Evolutionary conservation across 2,329 filamentous ascomycete species (phyloP), one percentile per base, ranked within the genome.

Genomic region (Samsoniella hepiali): DNA sequence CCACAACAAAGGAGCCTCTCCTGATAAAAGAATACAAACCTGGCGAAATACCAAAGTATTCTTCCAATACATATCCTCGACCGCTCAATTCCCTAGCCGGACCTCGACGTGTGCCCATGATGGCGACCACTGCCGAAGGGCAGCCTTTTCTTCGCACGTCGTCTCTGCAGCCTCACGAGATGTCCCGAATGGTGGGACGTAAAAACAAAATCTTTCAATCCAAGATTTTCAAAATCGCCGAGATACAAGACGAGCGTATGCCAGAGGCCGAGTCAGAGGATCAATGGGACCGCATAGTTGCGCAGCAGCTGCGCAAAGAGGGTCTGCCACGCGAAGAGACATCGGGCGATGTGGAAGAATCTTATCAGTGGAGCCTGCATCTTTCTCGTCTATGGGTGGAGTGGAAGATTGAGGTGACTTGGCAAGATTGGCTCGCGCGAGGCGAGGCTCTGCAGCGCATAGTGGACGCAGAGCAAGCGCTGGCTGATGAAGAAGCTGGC

Each of bases 91-190:
- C 58, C 3, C 17, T 64, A 22, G 75, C 74, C 7, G 74, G 72
- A 1, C 69, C 69, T 15, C 82, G 88, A 29, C 79, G 82, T 53
- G 79, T 91, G 2, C 90, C 90, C 1, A 76, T 76, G 1, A 71
- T 91, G 1, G 72, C 71, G 44, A 76, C 82, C 38, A 81, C 83
- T 4, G 80, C 86, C 2, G 78, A 80, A 47, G 81, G 80, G 32
- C 74, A 87, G 31, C 84, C 89, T 0, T 89, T 93, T 69, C 73
- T 94, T 34, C 85, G 90, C 42, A 74, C 88, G 51, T 81, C 78
- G 66, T 90, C 89, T 72, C 87, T 87, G 5, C 88, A 93, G 72
- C 82, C 88, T 2, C 71, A 72, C 0, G 74, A 75, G n/a, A 74
- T 93, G 27, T 83, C 80, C n/a, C 76, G 82, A 9, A 79, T 88